These are phyloP conservation scores for Mucor mucedo DNA, from an alignment of 371 early-diverging fungal species.

Conservation along the genomic window DNA sequence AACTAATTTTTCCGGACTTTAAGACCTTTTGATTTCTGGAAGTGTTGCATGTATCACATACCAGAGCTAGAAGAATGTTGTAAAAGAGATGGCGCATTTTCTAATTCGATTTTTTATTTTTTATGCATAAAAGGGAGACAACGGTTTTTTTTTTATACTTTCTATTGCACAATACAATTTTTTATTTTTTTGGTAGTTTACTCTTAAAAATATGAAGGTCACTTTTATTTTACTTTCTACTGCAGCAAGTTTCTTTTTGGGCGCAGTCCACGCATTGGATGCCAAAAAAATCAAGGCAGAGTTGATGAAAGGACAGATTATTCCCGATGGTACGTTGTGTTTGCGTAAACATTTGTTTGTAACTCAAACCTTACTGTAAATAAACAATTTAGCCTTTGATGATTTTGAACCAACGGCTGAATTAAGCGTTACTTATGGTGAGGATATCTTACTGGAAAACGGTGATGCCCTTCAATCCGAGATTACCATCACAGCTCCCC, in stretches of 20 bases:
- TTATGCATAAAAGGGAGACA: too few species aligned
- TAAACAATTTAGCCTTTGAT: constrained; percentile 18
- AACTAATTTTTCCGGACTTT: too few species aligned
- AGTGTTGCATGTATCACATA: too few species aligned
- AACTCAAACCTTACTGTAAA: background rate
- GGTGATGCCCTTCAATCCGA: constrained; percentile 32
- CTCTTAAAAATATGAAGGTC: background rate
- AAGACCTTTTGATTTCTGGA: too few species aligned
- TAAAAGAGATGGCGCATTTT: too few species aligned
- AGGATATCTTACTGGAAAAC: constrained; percentile 18
- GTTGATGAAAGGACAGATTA: constrained; percentile 13
- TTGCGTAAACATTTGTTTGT: background rate
- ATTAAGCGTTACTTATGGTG: constrained; percentile 32
- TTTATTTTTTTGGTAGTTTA: background rate
- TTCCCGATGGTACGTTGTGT: constrained; percentile 15
- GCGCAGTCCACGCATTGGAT: constrained; percentile 18
- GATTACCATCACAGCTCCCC: constrained; percentile 22
- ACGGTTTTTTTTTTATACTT: too few species aligned
- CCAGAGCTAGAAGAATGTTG: too few species aligned
- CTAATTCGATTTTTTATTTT: too few species aligned
- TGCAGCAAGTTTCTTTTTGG: constrained; percentile 14
- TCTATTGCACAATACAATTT: too few species aligned
- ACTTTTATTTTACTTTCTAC: constrained; percentile 4
- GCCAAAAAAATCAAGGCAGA: constrained; percentile 12
- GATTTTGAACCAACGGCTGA: constrained; percentile 26